Base-by-base conservation (phyloP, 805 yeast species). In the Starmerella vitae region DNA sequence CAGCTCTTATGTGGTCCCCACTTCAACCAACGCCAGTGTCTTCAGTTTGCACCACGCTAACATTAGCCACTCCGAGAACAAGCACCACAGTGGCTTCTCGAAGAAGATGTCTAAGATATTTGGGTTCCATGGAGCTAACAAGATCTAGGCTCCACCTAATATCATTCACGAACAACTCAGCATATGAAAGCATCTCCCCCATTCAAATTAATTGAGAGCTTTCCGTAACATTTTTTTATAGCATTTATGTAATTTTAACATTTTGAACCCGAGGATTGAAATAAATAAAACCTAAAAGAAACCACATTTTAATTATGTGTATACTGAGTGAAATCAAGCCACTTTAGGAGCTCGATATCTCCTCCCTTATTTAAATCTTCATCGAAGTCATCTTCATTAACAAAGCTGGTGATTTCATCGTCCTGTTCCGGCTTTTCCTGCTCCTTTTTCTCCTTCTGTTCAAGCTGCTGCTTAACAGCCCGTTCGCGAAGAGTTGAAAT, bases 401-500 rank as follows among this genome's bases (percentile, higher is more conserved):
- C 13, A 26, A 31, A 31, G 15, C 34, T 31, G 15, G 34, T 31
- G n/a, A 4, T n/a, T 13, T 15, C 31, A 3, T 33, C 38, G 12
- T 21, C 34, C 2, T 28, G 5, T 15, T 21, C 18, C 27, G 30
- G n/a, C 10, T 10, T 15, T 33, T 25, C 28, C n/a, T 33, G 37
- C 6, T 33, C 34, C 25, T 31, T n/a, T 12, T 7, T 12, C 18
- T 8, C 31, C 36, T 32, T 37, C 14, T 33, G 40, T 2, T 26
- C 30, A 3, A 33, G 31, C n/a, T 32, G 21, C 20, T 31, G 38
- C 24, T 24, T 25, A n/a, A 22, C 33, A 5, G 54, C 53, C 33
- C 62, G 59, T 24, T 59, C 63, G 33, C 57, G 54, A 30, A 68
- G 50, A 33, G 49, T 54, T 30, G 54, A 46, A 32, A 78, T 66